Percentiles rank a stretch among this genome's conserved stretches.
These are phyloP conservation scores for Diaporthe vexans DNA, from an alignment of 2,329 filamentous ascomycete species.

Conservation along the genomic window DNA sequence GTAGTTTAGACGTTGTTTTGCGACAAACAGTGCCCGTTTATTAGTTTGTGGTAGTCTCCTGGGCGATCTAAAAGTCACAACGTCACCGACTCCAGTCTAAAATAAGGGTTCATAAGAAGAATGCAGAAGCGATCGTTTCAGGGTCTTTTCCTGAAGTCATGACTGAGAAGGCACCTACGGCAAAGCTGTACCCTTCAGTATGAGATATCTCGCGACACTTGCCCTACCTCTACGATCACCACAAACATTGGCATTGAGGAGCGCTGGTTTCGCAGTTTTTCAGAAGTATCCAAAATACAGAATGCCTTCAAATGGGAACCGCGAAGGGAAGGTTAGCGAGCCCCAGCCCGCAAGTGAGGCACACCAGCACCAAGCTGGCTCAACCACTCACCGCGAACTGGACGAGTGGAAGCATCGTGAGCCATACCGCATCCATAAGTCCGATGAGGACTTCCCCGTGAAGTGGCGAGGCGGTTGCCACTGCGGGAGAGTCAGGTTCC, in stretches of 20 bases:
- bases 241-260: neutral
- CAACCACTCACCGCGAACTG: conserved; percentile 44
- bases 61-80: conserved; percentile 11
- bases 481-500: conserved; percentile 81
- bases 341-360: conserved; percentile 41
- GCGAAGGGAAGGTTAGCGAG: conserved; percentile 35
- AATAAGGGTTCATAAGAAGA: neutral
- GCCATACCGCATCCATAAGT: conserved; percentile 46
- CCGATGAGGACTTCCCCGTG: conserved; percentile 47
- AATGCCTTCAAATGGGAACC: neutral
- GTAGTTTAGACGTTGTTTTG: neutral
- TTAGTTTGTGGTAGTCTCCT: neutral
- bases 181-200: neutral
- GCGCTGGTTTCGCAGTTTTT: neutral
- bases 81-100: conserved; percentile 3
- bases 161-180: neutral
- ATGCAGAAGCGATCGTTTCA: neutral
- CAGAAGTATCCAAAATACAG: neutral
- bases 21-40: neutral
- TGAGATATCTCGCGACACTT: conserved; percentile 30
- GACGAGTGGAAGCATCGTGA: conserved; percentile 48
- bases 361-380: conserved; percentile 47
- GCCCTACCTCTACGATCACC: neutral
- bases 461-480: conserved; percentile 68
- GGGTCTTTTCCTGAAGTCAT: neutral